Base-by-base conservation (phyloP, 148 eudicot species). In the Agrostemma githago region DNA sequence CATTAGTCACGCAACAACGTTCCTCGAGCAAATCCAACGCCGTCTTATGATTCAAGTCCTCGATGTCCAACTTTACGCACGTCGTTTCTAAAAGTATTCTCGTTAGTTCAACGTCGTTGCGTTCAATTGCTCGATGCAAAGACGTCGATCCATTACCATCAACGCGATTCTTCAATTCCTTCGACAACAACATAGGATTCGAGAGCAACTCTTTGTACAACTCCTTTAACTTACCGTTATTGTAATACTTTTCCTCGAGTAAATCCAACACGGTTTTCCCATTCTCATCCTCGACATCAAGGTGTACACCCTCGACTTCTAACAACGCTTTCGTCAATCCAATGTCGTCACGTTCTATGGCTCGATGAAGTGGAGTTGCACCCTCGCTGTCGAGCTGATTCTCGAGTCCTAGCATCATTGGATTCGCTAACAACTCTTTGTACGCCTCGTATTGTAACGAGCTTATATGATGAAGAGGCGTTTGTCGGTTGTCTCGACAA, bases 401-500 rank as follows among this genome's bases (percentile, higher is more conserved):
- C 40, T 9, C 51, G 4, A 69, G 72, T 17, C 53, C 72, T 59
- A 48, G 42, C 40, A 69, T 26, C 14, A 26, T n/a, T 21, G 72
- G 39, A 46, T 48, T 69, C 26, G 39, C n/a, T 59, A 51, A 19
- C 19, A 69, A 51, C 2, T 46, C 26, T 39, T 8, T 69, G 57
- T 70, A 70, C 43, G 66, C 5, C 34, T 74, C 62, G 26, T 38
- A 74, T 14, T 12, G 3, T 40, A 6, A 4, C 40, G 66, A 19
- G 2, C 56, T 53, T 43, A 66, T 39, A 10, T 66, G 71, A 19
- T 74, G 77, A n/a, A 74, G 64, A 53, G 71, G 77, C 2, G 77
- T 74, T 37, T 74, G 62, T 37, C 54, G 51, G 7, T 48, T 37
- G n/a, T 53, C 8, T 26, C 8, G 77, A 48, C 77, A 74, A 48